phyloP scores from a whole-genome alignment of 2,329 filamentous ascomycete species.

The Ceratocystis ficicola region DNA sequence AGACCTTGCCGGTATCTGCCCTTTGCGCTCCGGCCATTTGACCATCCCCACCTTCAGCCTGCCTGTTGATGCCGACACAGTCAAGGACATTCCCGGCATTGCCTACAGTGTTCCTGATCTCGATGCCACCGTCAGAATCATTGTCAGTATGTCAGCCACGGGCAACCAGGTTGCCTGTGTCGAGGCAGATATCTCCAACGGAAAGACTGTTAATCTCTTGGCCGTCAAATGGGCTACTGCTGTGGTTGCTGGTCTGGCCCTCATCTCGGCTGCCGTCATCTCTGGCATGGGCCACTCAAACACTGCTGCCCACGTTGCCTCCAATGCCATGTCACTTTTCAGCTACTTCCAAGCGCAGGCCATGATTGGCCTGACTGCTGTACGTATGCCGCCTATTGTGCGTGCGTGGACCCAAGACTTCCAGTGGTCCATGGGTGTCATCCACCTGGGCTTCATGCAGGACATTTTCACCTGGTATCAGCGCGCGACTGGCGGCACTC shows the following conservation, averaged over 20 bases:
- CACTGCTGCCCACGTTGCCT: constrained; percentile 84
- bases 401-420: constrained; percentile 94
- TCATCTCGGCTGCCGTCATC: constrained; percentile 75
- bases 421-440: constrained; percentile 96
- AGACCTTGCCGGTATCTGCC: constrained; percentile 65
- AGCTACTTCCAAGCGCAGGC: constrained; percentile 91
- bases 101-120: constrained; percentile 84
- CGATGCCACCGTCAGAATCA: constrained; percentile 71
- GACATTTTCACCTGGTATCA: constrained; percentile 90
- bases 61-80: constrained; percentile 42
- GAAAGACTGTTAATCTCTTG: constrained; percentile 78
- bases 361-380: constrained; percentile 72
- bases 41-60: constrained; percentile 58
- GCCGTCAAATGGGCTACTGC: constrained; percentile 85
- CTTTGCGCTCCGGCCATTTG: constrained; percentile 68
- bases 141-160: constrained; percentile 57
- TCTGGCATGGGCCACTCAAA: constrained; percentile 88
- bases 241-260: constrained; percentile 70
- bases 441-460: constrained; percentile 77
- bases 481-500: constrained; percentile 76
- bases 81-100: constrained; percentile 62
- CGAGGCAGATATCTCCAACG: constrained; percentile 77
- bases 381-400: constrained; percentile 75
- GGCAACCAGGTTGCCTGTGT: constrained; percentile 66
- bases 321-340: constrained; percentile 87